Conservation (phyloP, 139 green algal genomes). For the Trebouxia sp. region DNA sequence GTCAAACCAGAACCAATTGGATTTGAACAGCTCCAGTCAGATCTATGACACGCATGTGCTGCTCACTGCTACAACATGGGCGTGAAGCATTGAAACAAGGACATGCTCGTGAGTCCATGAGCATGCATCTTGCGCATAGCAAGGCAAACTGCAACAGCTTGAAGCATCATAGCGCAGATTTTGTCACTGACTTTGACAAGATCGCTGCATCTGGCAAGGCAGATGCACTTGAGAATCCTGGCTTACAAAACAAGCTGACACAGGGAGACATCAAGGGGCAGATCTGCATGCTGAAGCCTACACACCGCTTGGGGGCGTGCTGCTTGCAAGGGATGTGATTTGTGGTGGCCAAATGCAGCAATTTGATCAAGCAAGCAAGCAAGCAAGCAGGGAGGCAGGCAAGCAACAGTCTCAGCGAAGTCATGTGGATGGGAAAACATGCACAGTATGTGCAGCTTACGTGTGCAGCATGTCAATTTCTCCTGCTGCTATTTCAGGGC, state of each 20-base stretch:
- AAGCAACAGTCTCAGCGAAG: background rate
- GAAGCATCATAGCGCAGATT: no score
- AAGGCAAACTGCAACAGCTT: no score
- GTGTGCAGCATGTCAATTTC: slow-evolving; percentile 50
- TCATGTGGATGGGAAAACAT: background rate
- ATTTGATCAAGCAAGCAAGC: background rate
- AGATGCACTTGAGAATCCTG: no score
- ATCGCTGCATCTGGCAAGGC: no score
- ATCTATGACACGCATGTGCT: background rate
- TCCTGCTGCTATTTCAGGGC: slow-evolving; percentile 32
- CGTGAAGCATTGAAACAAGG: no score
- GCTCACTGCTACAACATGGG: no score
- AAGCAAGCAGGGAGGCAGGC: background rate
- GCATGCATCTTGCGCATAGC: no score
- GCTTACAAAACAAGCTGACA: no score
- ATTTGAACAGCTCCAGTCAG: background rate
- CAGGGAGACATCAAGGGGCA: no score
- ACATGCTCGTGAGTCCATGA: no score
- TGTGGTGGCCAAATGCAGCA: background rate
- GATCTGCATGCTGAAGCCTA: no score
- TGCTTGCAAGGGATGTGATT: background rate
- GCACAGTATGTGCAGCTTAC: background rate
- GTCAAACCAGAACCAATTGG: background rate
- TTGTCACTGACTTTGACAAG: no score
- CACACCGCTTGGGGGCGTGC: background rate